phyloP scores from a whole-genome alignment of 345 rosid species.

The Dimocarpus longan region DNA sequence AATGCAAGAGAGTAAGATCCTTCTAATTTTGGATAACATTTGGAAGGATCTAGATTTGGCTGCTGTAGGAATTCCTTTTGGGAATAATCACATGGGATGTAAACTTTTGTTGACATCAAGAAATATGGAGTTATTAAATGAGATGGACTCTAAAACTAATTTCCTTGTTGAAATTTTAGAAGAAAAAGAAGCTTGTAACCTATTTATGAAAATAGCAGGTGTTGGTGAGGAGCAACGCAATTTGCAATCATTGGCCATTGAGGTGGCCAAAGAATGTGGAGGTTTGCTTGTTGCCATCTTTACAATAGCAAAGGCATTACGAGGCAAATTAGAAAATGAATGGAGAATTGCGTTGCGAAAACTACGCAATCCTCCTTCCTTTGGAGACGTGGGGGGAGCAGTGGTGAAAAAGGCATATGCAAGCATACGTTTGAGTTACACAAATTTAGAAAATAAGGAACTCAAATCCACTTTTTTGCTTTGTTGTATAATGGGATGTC shows the following conservation, averaged over 20 bases:
- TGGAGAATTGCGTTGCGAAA: slow-evolving; percentile 32
- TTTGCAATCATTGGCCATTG: slow-evolving; percentile 12
- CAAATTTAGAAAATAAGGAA: not conserved
- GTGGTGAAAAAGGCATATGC: too few relatives aligned
- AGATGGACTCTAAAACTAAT: not conserved
- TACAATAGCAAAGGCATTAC: slow-evolving; percentile 23
- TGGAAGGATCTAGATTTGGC: not conserved
- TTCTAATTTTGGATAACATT: slow-evolving; percentile 7
- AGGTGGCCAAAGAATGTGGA: slow-evolving; percentile 23
- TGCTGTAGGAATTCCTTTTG: not conserved
- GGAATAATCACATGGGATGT: not conserved
- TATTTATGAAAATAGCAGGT: slow-evolving; percentile 30
- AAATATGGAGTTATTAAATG: too few relatives aligned
- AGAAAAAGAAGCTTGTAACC: slow-evolving; percentile 30
- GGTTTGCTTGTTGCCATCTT: slow-evolving; percentile 17
- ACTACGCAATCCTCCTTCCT: not conserved
- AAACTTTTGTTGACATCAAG: not conserved
- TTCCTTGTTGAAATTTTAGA: not conserved
- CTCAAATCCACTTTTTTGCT: not conserved
- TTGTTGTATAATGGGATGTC: not conserved
- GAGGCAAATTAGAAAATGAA: not conserved
- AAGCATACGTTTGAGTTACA: not conserved
- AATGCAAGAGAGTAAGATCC: not conserved
- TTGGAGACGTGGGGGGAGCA: not conserved
- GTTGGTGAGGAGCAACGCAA: not conserved